Percentiles rank a stretch among this genome's conserved stretches.
phyloP scores from a whole-genome alignment of 2,329 filamentous ascomycete species.

The Cladosporium sp. region DNA sequence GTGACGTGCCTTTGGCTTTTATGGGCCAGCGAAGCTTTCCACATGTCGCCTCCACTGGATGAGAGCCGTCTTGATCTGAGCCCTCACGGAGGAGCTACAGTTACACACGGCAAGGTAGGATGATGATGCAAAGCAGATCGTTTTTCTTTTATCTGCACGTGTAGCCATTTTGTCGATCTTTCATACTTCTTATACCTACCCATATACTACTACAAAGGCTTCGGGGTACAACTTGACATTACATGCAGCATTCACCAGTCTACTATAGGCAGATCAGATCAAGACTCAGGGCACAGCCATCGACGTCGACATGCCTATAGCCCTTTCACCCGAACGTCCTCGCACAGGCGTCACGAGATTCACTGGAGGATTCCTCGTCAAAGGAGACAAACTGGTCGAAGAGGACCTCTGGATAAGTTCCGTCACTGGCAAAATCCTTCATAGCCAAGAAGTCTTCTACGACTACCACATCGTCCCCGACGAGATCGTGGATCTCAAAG shows the following conservation, averaged over 20 bases:
- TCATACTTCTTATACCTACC: background rate
- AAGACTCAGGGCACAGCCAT: too few relatives aligned
- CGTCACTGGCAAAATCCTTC: conserved; percentile 72
- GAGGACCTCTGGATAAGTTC: conserved; percentile 90
- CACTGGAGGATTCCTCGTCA: conserved; percentile 71
- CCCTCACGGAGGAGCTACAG: too few relatives aligned
- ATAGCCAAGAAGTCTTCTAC: conserved; percentile 62
- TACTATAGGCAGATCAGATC: too few relatives aligned
- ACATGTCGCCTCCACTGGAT: background rate
- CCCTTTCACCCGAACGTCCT: conserved; percentile 34
- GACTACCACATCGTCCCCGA: conserved; percentile 66
- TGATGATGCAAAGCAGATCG: background rate
- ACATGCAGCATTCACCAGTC: too few relatives aligned
- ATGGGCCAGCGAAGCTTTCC: background rate
- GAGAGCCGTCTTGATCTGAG: background rate
- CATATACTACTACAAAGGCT: too few relatives aligned
- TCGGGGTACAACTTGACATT: too few relatives aligned
- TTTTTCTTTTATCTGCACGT: background rate
- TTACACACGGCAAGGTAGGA: background rate
- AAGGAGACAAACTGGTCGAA: conserved; percentile 60
- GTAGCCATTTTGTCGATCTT: background rate
- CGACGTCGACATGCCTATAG: conserved; percentile 35
- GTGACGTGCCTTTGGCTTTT: background rate
- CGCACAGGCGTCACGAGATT: conserved; percentile 54
- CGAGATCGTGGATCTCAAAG: conserved; percentile 69